These are phyloP conservation scores for Zygotorulaspora mrakii DNA, from an alignment of 1,139 yeast species.

Conservation along the genomic window DNA sequence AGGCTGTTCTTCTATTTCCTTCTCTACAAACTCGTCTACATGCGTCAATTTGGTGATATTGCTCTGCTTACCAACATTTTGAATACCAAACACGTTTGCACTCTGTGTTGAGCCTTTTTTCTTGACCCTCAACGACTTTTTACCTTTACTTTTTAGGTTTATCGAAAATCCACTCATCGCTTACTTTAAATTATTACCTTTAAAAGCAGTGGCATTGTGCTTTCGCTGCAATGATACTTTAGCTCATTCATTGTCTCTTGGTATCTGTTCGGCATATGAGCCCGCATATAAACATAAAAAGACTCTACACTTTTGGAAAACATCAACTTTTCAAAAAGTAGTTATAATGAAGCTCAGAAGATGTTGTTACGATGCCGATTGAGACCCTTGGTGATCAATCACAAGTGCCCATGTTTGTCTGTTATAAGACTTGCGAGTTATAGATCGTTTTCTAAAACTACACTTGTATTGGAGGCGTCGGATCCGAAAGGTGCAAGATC, in stretches of 20 bases:
- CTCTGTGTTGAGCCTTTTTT: slow-evolving; percentile 14
- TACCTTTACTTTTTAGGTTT: slow-evolving; percentile 17
- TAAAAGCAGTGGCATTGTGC: too few species aligned
- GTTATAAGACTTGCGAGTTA: not conserved
- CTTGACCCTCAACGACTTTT: slow-evolving; percentile 16
- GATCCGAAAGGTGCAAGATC: slow-evolving; percentile 4
- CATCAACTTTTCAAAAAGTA: too few species aligned
- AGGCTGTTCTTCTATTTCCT: slow-evolving; percentile 5
- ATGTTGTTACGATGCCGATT: too few species aligned
- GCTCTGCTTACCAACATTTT: slow-evolving; percentile 10
- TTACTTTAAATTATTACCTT: not conserved
- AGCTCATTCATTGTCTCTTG: too few species aligned
- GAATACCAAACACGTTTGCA: slow-evolving; percentile 14
- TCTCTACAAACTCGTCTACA: slow-evolving; percentile 15
- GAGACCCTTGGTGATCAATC: too few species aligned
- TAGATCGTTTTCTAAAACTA: not conserved
- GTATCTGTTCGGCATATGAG: not conserved
- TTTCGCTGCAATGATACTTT: not conserved
- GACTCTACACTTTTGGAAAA: too few species aligned
- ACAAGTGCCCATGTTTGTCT: not conserved
- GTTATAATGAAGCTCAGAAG: too few species aligned
- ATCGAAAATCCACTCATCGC: slow-evolving; percentile 23
- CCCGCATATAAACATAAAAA: too few species aligned
- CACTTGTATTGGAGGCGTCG: not conserved
- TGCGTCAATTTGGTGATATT: slow-evolving; percentile 19